Base-by-base conservation (phyloP, 805 yeast genomes). In the Starmerella tilneyi region DNA sequence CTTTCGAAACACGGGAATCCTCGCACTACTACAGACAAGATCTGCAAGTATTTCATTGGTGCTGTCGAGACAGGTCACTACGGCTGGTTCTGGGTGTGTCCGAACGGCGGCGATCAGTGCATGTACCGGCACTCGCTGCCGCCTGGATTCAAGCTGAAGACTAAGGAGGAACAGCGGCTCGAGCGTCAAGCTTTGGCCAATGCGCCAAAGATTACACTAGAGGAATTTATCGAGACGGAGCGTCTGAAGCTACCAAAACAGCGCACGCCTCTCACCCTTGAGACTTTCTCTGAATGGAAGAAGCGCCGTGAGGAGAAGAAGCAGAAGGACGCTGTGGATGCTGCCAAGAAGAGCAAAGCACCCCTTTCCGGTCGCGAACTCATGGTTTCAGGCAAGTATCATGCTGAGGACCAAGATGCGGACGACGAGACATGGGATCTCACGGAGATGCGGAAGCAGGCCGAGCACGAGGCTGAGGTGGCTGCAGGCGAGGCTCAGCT, bases 41-140 rank as follows among this genome's bases (percentile, higher is more conserved):
- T 92, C 40, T 92, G 99, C 74, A 92, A 88, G 63, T 77, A 64
- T 65, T 94, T 92, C 68, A 84, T 92, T 54, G 95, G 86, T 49
- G 97, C 98, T 0, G 96, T 92, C 47, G 99, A 92, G 62, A 85
- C 86, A 60, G 92, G 89, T 47, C 89, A 89, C 62, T 92, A 92
- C 62, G 98, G 98, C 60, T 92, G 98, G 98, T 88, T 92, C 66
- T 92, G 98, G 98, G 72, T 74, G 17, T 92, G 98, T 70, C 98
- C 98, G 22, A 84, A 84, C 56, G 88, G 89, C 32, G 96, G 95
- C 54, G 77, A 81, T 50, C 81, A 76, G 49, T 92, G 99, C 75
- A 89, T 81, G 70, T 92, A 92, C 69, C 79, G 76, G 65, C 99
- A 92, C 65, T 82, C 96, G 8, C 72, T 92, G 59, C 99, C 99